A percentile compares a stretch with the other conserved stretches of the same genome.
These are phyloP conservation scores for Asterophora parasitica DNA, from an alignment of 768 basidiomycete genomes.

Conservation along the genomic window DNA sequence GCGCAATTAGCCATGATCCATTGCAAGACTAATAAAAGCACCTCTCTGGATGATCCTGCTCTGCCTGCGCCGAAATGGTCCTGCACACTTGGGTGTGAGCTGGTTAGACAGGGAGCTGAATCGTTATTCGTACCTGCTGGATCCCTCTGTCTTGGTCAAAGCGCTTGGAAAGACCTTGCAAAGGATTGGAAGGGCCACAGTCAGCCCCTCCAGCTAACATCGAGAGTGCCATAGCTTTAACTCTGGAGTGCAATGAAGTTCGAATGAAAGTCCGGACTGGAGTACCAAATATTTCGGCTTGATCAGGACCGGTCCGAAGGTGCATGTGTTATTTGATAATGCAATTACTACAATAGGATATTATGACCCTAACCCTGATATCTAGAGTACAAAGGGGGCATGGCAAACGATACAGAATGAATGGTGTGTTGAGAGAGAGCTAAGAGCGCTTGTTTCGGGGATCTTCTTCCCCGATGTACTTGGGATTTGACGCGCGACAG, in stretches of 20 bases:
- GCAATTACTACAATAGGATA: constrained; percentile 19
- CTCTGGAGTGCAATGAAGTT: background rate
- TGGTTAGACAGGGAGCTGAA: constrained; percentile 8
- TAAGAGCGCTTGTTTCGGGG: constrained; percentile 17
- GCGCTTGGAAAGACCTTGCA: constrained; percentile 74
- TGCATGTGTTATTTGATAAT: constrained; percentile 17
- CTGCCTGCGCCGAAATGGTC: constrained; percentile 65
- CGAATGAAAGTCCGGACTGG: background rate
- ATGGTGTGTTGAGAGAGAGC: background rate
- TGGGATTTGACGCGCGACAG: constrained; percentile 49
- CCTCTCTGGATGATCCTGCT: constrained; percentile 61
- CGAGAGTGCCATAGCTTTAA: constrained; percentile 65
- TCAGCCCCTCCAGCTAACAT: constrained; percentile 74
- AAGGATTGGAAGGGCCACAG: constrained; percentile 81
- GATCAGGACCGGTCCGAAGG: background rate
- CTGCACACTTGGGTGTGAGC: constrained; percentile 28
- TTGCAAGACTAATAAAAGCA: constrained; percentile 22
- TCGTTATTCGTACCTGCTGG: constrained; percentile 55
- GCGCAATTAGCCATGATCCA: constrained; percentile 3
- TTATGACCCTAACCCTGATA: constrained; percentile 18
- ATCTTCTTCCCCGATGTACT: constrained; percentile 27
- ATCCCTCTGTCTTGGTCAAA: constrained; percentile 76
- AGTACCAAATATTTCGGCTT: constrained; percentile 3
- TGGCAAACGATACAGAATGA: background rate
- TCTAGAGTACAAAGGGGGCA: constrained; percentile 10